phyloP scores from a whole-genome alignment of 257 asterid species.

The Cordia subcordata region DNA sequence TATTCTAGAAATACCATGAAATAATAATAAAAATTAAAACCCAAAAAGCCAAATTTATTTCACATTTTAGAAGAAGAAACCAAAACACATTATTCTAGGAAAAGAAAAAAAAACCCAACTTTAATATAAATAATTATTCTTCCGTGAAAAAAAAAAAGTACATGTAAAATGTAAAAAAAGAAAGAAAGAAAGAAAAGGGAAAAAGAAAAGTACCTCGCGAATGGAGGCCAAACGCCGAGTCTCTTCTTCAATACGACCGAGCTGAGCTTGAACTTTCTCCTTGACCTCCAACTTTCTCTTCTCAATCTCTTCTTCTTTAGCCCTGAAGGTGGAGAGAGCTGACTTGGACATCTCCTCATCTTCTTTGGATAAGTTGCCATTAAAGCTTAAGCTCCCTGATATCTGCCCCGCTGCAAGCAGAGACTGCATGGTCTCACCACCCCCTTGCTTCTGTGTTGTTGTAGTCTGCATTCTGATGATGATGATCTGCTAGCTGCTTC shows the following conservation, averaged over 20 bases:
- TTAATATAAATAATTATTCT: no score
- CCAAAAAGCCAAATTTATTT: no score
- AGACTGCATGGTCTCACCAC: conserved; percentile 56
- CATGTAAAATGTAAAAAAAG: background rate
- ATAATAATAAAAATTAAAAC: no score
- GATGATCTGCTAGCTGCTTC: conserved; percentile 31
- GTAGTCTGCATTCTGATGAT: conserved; percentile 9
- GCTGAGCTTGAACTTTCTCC: conserved; percentile 85
- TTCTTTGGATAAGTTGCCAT: conserved; percentile 55
- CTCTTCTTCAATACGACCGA: conserved; percentile 94
- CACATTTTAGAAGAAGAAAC: no score
- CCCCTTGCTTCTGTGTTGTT: conserved; percentile 46
- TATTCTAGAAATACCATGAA: background rate
- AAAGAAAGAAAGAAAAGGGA: background rate
- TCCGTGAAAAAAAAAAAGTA: no score
- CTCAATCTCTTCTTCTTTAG: conserved; percentile 97
- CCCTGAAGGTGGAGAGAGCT: conserved; percentile 80
- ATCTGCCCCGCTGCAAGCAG: conserved; percentile 63
- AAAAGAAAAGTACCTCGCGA: conserved; percentile 55
- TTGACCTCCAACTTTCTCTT: conserved; percentile 83
- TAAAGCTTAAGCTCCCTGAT: conserved; percentile 80
- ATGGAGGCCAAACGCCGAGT: conserved; percentile 75
- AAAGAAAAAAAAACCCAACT: no score
- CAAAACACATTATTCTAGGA: no score
- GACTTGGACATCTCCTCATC: conserved; percentile 93